Evolutionary conservation across 257 asterid genomes (phyloP).

Genomic region (Primulina eburnea): DNA sequence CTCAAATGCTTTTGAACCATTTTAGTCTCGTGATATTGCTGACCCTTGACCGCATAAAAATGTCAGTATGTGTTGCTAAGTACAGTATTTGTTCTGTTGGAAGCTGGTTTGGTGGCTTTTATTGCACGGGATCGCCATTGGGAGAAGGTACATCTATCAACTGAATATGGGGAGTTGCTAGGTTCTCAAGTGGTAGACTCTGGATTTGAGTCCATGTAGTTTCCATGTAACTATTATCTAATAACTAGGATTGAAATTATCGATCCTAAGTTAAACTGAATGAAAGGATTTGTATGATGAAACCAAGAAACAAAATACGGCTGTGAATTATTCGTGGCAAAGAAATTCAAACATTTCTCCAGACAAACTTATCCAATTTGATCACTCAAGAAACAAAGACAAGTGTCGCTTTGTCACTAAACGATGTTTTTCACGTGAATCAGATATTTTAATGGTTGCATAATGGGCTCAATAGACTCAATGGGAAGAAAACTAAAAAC

Average conservation of each 20-base stretch:
- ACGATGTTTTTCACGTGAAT: too few relatives aligned
- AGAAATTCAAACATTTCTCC: not conserved
- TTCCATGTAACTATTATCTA: not conserved
- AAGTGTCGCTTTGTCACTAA: too few relatives aligned
- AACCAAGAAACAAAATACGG: not conserved
- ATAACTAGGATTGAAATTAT: too few relatives aligned
- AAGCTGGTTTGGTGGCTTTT: constrained; percentile 62
- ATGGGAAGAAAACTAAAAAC: too few relatives aligned
- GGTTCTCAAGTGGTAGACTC: too few relatives aligned
- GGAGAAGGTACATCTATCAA: constrained; percentile 55
- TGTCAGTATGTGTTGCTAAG: constrained; percentile 62
- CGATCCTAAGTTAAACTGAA: not conserved
- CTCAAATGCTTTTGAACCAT: constrained; percentile 10
- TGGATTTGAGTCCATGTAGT: too few relatives aligned
- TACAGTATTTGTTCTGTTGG: constrained; percentile 55
- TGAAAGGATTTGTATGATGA: not conserved
- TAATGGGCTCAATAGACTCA: too few relatives aligned
- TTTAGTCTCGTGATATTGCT: constrained; percentile 4
- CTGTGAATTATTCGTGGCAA: too few relatives aligned
- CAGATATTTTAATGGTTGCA: too few relatives aligned
- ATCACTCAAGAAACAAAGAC: not conserved
- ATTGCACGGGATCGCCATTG: constrained; percentile 68
- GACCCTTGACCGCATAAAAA: constrained; percentile 45
- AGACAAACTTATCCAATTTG: not conserved
- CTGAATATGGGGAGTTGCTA: too few relatives aligned